Conservation (phyloP, 495 filamentous ascomycete genomes). For the Pseudotulostoma volvatum region DNA sequence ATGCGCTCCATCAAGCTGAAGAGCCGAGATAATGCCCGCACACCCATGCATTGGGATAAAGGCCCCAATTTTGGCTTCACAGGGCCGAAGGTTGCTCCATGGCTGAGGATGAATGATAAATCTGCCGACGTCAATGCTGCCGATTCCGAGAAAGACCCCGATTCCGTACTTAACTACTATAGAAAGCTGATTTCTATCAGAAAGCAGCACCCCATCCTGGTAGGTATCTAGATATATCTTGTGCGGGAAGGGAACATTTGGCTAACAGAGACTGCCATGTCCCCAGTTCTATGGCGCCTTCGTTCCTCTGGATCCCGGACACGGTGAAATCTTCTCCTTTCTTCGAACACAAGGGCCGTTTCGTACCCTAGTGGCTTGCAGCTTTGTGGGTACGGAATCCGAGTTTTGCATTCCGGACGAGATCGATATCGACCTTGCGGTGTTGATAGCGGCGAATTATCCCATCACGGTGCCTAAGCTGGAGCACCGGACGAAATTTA, state of each 20-base stretch:
- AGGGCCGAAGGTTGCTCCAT: constrained; percentile 20
- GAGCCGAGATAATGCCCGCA: constrained; percentile 28
- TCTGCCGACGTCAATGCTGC: constrained; percentile 24
- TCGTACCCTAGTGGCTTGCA: constrained; percentile 5
- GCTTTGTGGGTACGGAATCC: not conserved
- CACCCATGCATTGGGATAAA: constrained; percentile 30
- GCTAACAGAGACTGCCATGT: no score
- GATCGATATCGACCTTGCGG: constrained; percentile 7
- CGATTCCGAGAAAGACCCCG: constrained; percentile 16
- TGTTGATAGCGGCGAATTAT: constrained; percentile 6
- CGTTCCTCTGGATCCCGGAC: constrained; percentile 6
- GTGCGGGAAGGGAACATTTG: no score
- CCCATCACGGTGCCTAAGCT: constrained; percentile 3
- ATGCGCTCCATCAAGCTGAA: constrained; percentile 20
- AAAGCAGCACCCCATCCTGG: constrained; percentile 19
- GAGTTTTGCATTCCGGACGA: constrained; percentile 5
- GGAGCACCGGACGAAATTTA: constrained; percentile 1
- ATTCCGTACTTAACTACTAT: constrained; percentile 32
- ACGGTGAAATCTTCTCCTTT: constrained; percentile 7
- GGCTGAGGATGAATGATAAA: constrained; percentile 36
- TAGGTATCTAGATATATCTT: not conserved
- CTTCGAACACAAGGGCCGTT: constrained; percentile 8
- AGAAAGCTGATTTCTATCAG: constrained; percentile 24
- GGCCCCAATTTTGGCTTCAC: constrained; percentile 27
- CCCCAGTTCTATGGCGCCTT: constrained; percentile 8